These are phyloP conservation scores for Paraphoma sp. DNA, from an alignment of 2,329 filamentous ascomycete genomes.

Conservation along the genomic window DNA sequence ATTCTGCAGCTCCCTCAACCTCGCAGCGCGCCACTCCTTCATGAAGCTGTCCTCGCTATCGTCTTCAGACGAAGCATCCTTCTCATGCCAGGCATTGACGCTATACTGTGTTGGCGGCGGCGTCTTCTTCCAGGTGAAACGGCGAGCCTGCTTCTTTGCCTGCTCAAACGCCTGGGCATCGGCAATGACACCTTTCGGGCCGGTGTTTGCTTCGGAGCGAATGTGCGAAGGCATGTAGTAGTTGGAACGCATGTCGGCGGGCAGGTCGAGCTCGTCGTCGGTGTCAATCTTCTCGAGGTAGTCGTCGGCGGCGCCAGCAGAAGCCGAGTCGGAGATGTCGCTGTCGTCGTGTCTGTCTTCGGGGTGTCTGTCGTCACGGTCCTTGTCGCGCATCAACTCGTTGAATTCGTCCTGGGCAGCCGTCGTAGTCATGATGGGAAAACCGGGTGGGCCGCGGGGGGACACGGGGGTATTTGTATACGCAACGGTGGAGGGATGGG, in stretches of 20 bases:
- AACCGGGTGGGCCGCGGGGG: constrained; percentile 16
- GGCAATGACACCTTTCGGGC: constrained; percentile 86
- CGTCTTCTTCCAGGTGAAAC: constrained; percentile 44
- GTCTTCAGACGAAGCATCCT: constrained; percentile 56
- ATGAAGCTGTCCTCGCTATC: constrained; percentile 83
- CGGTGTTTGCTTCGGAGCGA: constrained; percentile 73
- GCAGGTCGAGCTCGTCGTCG: constrained; percentile 53
- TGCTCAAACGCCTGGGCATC: constrained; percentile 80
- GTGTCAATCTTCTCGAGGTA: constrained; percentile 68
- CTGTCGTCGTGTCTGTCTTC: constrained; percentile 64
- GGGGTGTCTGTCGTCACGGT: constrained; percentile 52
- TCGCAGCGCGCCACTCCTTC: constrained; percentile 80
- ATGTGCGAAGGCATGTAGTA: constrained; percentile 64
- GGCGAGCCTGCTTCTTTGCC: constrained; percentile 54
- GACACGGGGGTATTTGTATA: constrained; percentile 33
- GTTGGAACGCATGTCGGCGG: constrained; percentile 62
- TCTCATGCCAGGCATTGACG: constrained; percentile 56
- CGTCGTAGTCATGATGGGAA: constrained; percentile 49
- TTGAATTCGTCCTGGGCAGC: constrained; percentile 60
- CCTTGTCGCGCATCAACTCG: constrained; percentile 57
- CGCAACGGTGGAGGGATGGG: neutral
- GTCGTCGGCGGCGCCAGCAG: constrained; percentile 55
- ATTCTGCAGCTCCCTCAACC: constrained; percentile 77
- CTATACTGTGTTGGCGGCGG: constrained; percentile 28
- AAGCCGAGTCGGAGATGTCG: constrained; percentile 63